Evolutionary conservation across 805 yeast species (phyloP).

Genomic region (Debaryomyces castellii): DNA sequence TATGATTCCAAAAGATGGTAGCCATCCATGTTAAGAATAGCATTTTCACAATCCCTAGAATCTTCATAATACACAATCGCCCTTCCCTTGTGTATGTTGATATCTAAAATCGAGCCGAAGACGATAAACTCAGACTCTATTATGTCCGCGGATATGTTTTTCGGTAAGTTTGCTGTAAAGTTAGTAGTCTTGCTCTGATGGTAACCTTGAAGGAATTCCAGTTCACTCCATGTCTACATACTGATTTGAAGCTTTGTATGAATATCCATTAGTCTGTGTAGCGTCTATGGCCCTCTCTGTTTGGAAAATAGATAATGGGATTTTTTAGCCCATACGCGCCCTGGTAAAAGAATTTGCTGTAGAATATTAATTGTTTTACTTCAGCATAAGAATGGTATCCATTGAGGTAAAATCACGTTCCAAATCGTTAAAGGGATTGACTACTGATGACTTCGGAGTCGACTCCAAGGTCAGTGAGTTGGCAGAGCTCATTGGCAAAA

Average conservation of each 20-base stretch:
- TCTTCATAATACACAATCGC: slow-evolving; percentile 11
- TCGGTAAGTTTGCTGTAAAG: slow-evolving; percentile 9
- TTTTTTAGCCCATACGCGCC: background rate
- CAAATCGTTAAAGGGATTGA: slow-evolving; percentile 50
- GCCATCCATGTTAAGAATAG: slow-evolving; percentile 13
- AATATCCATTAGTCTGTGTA: slow-evolving; percentile 1
- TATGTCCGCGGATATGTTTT: slow-evolving; percentile 2
- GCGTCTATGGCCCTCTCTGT: too few species aligned
- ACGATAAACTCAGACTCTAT: slow-evolving; percentile 10
- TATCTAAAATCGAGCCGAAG: slow-evolving; percentile 8
- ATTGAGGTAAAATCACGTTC: slow-evolving; percentile 62
- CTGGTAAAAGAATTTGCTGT: background rate
- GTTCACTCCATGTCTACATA: slow-evolving; percentile 1
- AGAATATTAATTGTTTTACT: background rate
- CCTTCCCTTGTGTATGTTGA: background rate
- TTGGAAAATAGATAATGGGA: too few species aligned
- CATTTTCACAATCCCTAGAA: slow-evolving; percentile 8
- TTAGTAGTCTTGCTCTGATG: slow-evolving; percentile 2
- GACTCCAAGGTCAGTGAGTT: slow-evolving; percentile 42
- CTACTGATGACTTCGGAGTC: slow-evolving; percentile 34
- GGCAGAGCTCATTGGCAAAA: slow-evolving; percentile 40
- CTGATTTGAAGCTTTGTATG: slow-evolving; percentile 3
- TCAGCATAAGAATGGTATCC: slow-evolving; percentile 34
- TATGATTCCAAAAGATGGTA: slow-evolving; percentile 4
- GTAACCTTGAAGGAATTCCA: too few species aligned